A percentile compares a stretch with the other conserved stretches of the same genome.
phyloP scores from a whole-genome alignment of 2,329 filamentous ascomycete species.

The Ploettnerulaceae sp. region DNA sequence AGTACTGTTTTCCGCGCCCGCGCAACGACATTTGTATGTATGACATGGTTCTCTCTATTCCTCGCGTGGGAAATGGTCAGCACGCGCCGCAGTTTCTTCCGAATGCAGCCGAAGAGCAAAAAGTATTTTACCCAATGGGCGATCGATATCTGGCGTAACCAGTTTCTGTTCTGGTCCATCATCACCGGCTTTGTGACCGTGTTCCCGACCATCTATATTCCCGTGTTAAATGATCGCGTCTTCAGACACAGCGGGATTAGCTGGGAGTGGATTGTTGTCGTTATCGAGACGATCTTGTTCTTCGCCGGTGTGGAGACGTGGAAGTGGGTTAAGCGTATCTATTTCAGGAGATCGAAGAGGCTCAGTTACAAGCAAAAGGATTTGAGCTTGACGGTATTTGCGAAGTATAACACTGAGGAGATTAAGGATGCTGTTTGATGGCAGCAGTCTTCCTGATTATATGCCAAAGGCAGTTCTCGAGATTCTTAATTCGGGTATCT shows the following conservation, averaged over 20 bases:
- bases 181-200: slow-evolving; percentile 51
- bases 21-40: slow-evolving; percentile 66
- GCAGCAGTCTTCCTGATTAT: no score
- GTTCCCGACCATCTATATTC: slow-evolving; percentile 62
- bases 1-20: slow-evolving; percentile 65
- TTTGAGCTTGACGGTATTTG: slow-evolving; percentile 5
- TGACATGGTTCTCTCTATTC: slow-evolving; percentile 74
- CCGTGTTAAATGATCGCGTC: slow-evolving; percentile 58
- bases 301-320: slow-evolving; percentile 59
- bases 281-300: slow-evolving; percentile 56
- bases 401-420: slow-evolving; percentile 8
- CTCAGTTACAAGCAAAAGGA: not conserved
- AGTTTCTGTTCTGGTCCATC: slow-evolving; percentile 65
- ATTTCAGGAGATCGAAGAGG: not conserved
- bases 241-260: slow-evolving; percentile 62
- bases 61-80: slow-evolving; percentile 76
- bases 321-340: slow-evolving; percentile 56
- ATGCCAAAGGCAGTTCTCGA: no score
- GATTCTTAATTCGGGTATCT: no score
- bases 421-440: not conserved
- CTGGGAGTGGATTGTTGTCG: slow-evolving; percentile 67
- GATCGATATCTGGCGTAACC: slow-evolving; percentile 64
- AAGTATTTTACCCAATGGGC: slow-evolving; percentile 62
- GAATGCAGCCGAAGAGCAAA: slow-evolving; percentile 60
- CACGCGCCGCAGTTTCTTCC: slow-evolving; percentile 68